These are phyloP conservation scores for Xerocomus spinulosus DNA, from an alignment of 768 basidiomycete genomes.

Conservation along the genomic window DNA sequence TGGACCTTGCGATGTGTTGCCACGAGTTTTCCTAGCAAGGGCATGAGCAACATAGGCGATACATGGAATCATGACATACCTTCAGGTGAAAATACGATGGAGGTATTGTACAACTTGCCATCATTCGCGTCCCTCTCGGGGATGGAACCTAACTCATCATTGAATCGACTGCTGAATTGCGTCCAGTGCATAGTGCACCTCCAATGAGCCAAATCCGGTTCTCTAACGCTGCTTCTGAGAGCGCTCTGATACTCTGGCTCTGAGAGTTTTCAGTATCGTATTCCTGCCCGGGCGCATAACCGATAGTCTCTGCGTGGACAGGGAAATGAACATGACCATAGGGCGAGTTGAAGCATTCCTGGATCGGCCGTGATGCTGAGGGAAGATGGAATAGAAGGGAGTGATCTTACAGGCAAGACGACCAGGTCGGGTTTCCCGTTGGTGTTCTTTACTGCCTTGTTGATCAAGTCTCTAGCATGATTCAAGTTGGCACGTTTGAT, in stretches of 20 bases:
- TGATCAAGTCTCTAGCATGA: conserved; percentile 77
- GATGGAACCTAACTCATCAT: conserved; percentile 68
- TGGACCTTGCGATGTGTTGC: conserved; percentile 92
- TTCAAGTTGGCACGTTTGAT: conserved; percentile 71
- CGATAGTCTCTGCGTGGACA: conserved; percentile 76
- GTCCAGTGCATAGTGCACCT: conserved; percentile 42
- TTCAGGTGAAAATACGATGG: conserved; percentile 82
- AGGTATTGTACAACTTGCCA: conserved; percentile 85
- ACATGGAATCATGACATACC: conserved; percentile 36
- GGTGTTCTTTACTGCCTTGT: conserved; percentile 53
- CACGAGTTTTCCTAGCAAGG: conserved; percentile 68
- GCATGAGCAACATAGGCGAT: not conserved
- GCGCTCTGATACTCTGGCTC: conserved; percentile 78
- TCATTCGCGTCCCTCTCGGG: conserved; percentile 69
- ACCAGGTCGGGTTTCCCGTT: conserved; percentile 65
- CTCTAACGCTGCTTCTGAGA: conserved; percentile 77
- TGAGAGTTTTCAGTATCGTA: conserved; percentile 52
- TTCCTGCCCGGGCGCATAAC: conserved; percentile 49
- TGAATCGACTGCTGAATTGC: not conserved
- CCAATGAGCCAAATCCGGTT: conserved; percentile 87
- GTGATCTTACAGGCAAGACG: conserved; percentile 68
- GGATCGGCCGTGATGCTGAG: conserved; percentile 1
- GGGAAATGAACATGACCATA: conserved; percentile 81
- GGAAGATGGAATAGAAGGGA: not conserved
- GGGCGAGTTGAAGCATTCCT: conserved; percentile 90